Evolutionary conservation across 345 rosid genomes (phyloP).

Genomic region (Erodium maritimum): DNA sequence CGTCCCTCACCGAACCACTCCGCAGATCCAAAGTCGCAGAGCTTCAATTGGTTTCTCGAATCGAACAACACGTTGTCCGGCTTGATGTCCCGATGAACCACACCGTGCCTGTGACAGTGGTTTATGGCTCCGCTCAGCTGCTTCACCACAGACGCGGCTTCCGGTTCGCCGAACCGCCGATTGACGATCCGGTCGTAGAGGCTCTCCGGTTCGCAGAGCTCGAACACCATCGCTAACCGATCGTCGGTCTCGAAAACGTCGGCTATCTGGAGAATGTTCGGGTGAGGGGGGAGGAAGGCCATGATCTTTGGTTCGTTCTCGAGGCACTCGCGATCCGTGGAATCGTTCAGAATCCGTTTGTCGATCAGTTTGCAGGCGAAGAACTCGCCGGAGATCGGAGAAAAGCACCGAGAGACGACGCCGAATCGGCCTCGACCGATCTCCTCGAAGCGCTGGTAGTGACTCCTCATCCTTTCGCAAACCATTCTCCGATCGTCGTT

Average conservation of each 20-base stretch:
- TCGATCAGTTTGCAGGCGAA: constrained; percentile 75
- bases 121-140: constrained; percentile 42
- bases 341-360: constrained; percentile 42
- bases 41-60: constrained; percentile 22
- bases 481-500: neutral
- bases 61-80: constrained; percentile 61
- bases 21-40: constrained; percentile 80
- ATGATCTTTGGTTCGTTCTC: constrained; percentile 61
- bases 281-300: constrained; percentile 41
- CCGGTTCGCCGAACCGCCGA: constrained; percentile 28
- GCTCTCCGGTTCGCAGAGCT: constrained; percentile 43
- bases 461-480: constrained; percentile 19
- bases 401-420: constrained; percentile 52
- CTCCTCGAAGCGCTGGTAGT: constrained; percentile 55
- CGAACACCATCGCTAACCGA: constrained; percentile 38
- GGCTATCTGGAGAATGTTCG: constrained; percentile 33
- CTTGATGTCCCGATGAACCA: constrained; percentile 71
- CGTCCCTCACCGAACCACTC: constrained; percentile 27
- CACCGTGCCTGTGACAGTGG: constrained; percentile 47
- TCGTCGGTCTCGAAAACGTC: constrained; percentile 44
- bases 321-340: constrained; percentile 49
- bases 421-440: constrained; percentile 90
- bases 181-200: constrained; percentile 36
- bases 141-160: constrained; percentile 29
- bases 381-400: constrained; percentile 25